phyloP scores from a whole-genome alignment of 1,139 yeast genomes.

The Candida buenavistaensis region DNA sequence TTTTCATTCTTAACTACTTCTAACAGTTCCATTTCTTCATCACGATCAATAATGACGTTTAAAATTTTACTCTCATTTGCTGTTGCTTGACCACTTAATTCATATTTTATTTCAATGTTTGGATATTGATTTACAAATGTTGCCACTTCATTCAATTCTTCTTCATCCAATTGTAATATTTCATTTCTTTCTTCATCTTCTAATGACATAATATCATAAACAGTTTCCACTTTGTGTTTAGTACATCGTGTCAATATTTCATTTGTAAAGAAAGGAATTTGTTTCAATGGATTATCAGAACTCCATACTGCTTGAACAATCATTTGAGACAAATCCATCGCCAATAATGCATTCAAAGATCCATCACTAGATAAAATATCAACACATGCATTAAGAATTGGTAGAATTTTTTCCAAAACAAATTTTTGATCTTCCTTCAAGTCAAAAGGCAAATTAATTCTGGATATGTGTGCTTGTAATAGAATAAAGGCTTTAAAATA shows the following conservation, averaged over 20 bases:
- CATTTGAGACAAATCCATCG: constrained; percentile 91
- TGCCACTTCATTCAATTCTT: constrained; percentile 63
- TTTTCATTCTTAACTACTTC: constrained; percentile 50
- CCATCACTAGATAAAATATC: constrained; percentile 85
- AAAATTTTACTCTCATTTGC: constrained; percentile 50
- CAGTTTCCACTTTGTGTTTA: constrained; percentile 59
- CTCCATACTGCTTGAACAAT: constrained; percentile 86
- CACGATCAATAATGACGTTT: constrained; percentile 60
- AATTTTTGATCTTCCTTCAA: constrained; percentile 54
- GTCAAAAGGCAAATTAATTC: constrained; percentile 57
- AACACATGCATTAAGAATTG: constrained; percentile 63
- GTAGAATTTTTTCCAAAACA: constrained; percentile 51
- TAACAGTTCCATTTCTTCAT: constrained; percentile 73
- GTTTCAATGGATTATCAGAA: constrained; percentile 74
- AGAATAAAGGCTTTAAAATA: constrained; percentile 71
- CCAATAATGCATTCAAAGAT: constrained; percentile 69
- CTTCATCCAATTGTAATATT: constrained; percentile 56
- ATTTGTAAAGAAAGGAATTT: constrained; percentile 67
- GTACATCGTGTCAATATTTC: constrained; percentile 60
- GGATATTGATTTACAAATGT: constrained; percentile 90
- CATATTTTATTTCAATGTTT: constrained; percentile 69
- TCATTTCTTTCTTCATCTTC: constrained; percentile 77
- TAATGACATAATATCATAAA: constrained; percentile 81
- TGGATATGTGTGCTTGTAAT: constrained; percentile 78
- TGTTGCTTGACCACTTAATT: constrained; percentile 32